These are phyloP conservation scores for Geotrichum cucujoidarum DNA, from an alignment of 1,139 yeast genomes.

Conservation along the genomic window DNA sequence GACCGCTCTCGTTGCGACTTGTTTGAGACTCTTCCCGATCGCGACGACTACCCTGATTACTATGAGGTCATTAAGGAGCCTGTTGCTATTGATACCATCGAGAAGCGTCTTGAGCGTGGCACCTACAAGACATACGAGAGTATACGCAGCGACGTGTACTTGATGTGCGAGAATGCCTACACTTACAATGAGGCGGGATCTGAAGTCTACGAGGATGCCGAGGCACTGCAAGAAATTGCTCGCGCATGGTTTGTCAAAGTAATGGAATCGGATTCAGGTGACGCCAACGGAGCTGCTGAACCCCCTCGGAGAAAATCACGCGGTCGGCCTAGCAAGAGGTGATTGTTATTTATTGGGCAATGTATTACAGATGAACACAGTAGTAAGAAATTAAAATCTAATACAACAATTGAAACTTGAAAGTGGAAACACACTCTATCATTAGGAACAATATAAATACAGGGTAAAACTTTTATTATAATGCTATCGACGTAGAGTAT, in stretches of 20 bases:
- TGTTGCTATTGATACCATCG: slow-evolving; percentile 68
- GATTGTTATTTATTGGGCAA: background rate
- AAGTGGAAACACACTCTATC: background rate
- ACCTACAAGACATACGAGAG: slow-evolving; percentile 55
- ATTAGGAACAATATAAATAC: slow-evolving; percentile 9
- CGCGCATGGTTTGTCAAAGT: slow-evolving; percentile 17
- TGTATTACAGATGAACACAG: background rate
- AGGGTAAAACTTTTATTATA: slow-evolving; percentile 5
- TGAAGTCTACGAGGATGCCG: slow-evolving; percentile 73
- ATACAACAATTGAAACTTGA: background rate
- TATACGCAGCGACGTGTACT: slow-evolving; percentile 64
- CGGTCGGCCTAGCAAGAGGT: background rate
- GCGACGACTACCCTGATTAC: slow-evolving; percentile 77
- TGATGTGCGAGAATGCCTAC: slow-evolving; percentile 79
- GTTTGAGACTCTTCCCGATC: slow-evolving; percentile 47
- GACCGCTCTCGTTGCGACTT: slow-evolving; percentile 43
- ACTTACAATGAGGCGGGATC: slow-evolving; percentile 89
- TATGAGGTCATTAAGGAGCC: slow-evolving; percentile 74
- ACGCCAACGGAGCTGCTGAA: background rate
- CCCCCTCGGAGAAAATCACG: background rate
- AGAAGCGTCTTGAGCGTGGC: slow-evolving; percentile 41
- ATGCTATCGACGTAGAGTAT: slow-evolving; percentile 4
- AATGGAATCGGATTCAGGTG: background rate
- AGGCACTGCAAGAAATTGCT: slow-evolving; percentile 44
- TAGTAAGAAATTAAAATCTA: background rate